A percentile compares a stretch with the other conserved stretches of the same genome.
Evolutionary conservation across 345 rosid genomes (phyloP).

Genomic region (Lepidium sativum): DNA sequence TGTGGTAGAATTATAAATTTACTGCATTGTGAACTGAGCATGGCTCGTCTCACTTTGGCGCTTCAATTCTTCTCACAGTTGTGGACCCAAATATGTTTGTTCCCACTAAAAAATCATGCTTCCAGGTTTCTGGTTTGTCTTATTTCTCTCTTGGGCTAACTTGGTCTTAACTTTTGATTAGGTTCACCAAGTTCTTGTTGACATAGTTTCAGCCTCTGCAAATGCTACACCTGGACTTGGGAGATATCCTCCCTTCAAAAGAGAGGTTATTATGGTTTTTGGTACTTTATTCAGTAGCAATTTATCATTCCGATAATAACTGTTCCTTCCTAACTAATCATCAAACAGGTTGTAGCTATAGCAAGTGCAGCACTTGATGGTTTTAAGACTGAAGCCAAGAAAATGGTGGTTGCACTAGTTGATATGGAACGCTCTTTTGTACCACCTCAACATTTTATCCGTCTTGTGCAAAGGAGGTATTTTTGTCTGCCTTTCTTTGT

Average conservation of each 20-base stretch:
- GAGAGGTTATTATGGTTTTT: constrained; percentile 52
- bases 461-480: too few relatives aligned
- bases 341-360: too few relatives aligned
- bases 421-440: too few relatives aligned
- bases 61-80: neutral
- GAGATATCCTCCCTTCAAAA: constrained; percentile 93
- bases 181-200: constrained; percentile 93
- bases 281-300: neutral
- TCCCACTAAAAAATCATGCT: neutral
- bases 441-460: too few relatives aligned
- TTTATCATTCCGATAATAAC: too few relatives aligned
- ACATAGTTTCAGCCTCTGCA: constrained; percentile 81
- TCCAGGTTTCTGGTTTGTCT: neutral
- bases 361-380: too few relatives aligned
- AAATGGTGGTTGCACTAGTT: too few relatives aligned
- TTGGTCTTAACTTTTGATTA: constrained; percentile 22
- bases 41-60: neutral
- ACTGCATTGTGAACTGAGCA: neutral
- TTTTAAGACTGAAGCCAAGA: too few relatives aligned
- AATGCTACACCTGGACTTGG: constrained; percentile 97
- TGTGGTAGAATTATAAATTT: neutral
- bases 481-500: too few relatives aligned
- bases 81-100: neutral
- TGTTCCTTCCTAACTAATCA: too few relatives aligned
- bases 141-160: neutral